Evolutionary conservation across 768 basidiomycete species (phyloP).

Genomic region (Candolleomyces eurysporus): DNA sequence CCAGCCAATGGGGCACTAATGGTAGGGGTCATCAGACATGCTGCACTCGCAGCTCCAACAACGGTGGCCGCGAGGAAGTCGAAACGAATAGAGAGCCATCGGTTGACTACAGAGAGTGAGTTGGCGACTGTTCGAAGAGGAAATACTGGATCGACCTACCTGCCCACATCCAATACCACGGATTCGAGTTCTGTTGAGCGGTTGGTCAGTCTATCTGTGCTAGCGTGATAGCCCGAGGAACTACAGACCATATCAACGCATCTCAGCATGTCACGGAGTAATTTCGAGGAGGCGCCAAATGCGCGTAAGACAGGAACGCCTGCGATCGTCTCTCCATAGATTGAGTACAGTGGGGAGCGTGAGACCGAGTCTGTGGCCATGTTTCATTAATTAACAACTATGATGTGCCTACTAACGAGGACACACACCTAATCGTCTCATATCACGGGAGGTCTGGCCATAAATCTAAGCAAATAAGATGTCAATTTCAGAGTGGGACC

Average conservation of each 20-base stretch:
- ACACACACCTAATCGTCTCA: slow-evolving; percentile 68
- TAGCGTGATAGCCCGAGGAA: background rate
- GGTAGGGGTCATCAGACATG: slow-evolving; percentile 63
- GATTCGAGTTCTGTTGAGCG: slow-evolving; percentile 51
- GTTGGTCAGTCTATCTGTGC: background rate
- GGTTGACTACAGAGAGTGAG: slow-evolving; percentile 56
- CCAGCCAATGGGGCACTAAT: slow-evolving; percentile 83
- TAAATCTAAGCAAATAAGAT: slow-evolving; percentile 28
- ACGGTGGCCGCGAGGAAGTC: slow-evolving; percentile 73
- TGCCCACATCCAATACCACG: slow-evolving; percentile 92
- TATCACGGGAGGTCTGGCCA: slow-evolving; percentile 79
- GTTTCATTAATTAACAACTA: slow-evolving; percentile 1
- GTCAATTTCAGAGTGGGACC: background rate
- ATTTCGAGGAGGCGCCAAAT: slow-evolving; percentile 86
- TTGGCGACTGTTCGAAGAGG: background rate
- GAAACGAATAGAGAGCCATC: slow-evolving; percentile 89
- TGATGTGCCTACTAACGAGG: background rate
- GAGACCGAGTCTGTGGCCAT: slow-evolving; percentile 41
- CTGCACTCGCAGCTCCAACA: slow-evolving; percentile 68
- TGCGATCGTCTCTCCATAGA: slow-evolving; percentile 44
- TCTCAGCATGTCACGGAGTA: slow-evolving; percentile 79
- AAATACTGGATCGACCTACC: slow-evolving; percentile 36
- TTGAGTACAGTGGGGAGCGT: slow-evolving; percentile 43
- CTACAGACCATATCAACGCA: slow-evolving; percentile 73
- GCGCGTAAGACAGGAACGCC: slow-evolving; percentile 60